A percentile compares a stretch with the other conserved stretches of the same genome.
These are phyloP conservation scores for Vickermania spadyakhi DNA, from an alignment of 208 protist species.

Conservation along the genomic window DNA sequence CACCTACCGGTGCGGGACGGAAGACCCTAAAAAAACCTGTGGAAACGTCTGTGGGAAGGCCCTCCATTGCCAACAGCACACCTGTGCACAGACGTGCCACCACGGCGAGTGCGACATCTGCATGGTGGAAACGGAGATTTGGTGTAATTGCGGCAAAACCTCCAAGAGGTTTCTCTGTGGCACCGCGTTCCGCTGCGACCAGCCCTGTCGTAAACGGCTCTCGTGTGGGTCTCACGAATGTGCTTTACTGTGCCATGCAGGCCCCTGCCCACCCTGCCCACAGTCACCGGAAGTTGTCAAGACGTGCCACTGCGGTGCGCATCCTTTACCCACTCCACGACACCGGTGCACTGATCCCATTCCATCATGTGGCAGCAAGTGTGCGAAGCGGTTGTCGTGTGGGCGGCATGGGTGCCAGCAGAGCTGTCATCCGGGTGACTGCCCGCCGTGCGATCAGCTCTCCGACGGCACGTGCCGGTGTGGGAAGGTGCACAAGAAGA, in stretches of 20 bases:
- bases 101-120: not conserved
- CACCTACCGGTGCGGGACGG: constrained; percentile 1
- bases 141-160: not conserved
- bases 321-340: not conserved
- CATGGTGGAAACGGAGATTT: not conserved
- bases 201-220: not conserved
- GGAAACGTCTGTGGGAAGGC: not conserved
- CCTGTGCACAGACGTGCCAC: not conserved
- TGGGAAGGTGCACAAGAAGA: not conserved
- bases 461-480: not conserved
- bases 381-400: not conserved
- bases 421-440: not conserved
- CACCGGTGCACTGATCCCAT: constrained; percentile 2
- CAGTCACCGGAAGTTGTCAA: not conserved
- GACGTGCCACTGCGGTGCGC: constrained; percentile 2
- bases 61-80: not conserved
- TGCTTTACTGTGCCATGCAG: not conserved
- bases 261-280: not conserved
- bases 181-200: not conserved
- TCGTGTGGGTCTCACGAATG: not conserved
- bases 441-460: not conserved
- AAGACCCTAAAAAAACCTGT: constrained; percentile 2
- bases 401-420: not conserved
- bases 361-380: not conserved
- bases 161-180: not conserved